These are phyloP conservation scores for Dendrothele bispora DNA, from an alignment of 768 basidiomycete species.

Conservation along the genomic window DNA sequence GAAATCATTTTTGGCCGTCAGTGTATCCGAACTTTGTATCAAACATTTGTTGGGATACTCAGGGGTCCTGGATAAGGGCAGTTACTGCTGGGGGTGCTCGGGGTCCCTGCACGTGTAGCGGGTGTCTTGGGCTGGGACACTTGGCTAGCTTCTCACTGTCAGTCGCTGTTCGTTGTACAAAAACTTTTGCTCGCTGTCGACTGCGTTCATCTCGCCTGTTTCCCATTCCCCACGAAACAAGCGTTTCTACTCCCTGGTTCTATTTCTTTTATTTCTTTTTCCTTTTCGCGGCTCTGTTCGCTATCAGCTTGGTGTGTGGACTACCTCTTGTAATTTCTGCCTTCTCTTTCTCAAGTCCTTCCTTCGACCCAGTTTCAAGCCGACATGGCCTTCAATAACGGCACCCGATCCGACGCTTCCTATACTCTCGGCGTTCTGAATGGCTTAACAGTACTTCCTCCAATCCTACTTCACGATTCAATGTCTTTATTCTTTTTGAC, in stretches of 20 bases:
- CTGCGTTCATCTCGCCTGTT: slow-evolving; percentile 8
- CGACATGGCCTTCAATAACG: slow-evolving; percentile 41
- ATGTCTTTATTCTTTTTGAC: slow-evolving; percentile 8
- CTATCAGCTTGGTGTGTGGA: slow-evolving; percentile 56
- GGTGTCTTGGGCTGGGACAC: too few relatives aligned
- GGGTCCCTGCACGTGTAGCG: too few relatives aligned
- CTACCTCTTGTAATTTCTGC: slow-evolving; percentile 36
- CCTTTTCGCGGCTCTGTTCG: slow-evolving; percentile 78
- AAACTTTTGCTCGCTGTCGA: slow-evolving; percentile 9
- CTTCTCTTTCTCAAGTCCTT: slow-evolving; percentile 46
- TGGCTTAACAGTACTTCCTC: slow-evolving; percentile 59
- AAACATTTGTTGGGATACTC: too few relatives aligned
- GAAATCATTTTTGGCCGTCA: too few relatives aligned
- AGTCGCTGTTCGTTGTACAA: slow-evolving; percentile 11
- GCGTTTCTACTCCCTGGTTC: slow-evolving; percentile 4
- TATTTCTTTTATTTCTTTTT: slow-evolving; percentile 27
- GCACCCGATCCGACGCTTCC: slow-evolving; percentile 43
- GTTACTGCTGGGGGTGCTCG: too few relatives aligned
- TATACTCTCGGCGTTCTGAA: slow-evolving; percentile 62
- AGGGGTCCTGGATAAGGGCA: too few relatives aligned
- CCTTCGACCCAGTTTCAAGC: slow-evolving; percentile 62
- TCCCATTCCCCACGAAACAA: slow-evolving; percentile 38
- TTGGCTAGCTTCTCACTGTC: slow-evolving; percentile 60
- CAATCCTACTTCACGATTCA: too few relatives aligned
- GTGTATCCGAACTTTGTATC: too few relatives aligned